phyloP scores from a whole-genome alignment of 352 stramenopile genomes.

The Pythium phragmitis region DNA sequence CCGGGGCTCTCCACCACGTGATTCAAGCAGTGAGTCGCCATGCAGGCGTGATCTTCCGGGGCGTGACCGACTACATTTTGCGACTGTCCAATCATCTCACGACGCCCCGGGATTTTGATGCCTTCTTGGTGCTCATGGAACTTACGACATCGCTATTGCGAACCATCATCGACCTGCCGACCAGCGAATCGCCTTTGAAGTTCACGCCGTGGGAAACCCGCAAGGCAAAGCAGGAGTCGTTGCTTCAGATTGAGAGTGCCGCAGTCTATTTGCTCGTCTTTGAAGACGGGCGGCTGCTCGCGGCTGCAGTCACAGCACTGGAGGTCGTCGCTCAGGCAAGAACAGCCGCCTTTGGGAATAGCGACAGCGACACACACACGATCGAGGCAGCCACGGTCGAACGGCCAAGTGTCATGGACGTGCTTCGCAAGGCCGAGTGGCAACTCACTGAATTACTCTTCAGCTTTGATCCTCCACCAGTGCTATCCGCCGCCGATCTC shows the following conservation, averaged over 20 bases:
- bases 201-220: slow-evolving; percentile 34
- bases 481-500: slow-evolving; percentile 22
- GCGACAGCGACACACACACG: neutral
- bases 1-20: slow-evolving; percentile 38
- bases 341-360: neutral
- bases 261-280: slow-evolving; percentile 58
- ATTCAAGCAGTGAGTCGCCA: slow-evolving; percentile 20
- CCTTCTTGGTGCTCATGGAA: slow-evolving; percentile 35
- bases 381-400: slow-evolving; percentile 12
- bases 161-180: neutral
- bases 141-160: slow-evolving; percentile 37
- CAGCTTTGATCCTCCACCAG: slow-evolving; percentile 14
- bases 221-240: slow-evolving; percentile 39
- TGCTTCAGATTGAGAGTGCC: slow-evolving; percentile 65
- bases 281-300: slow-evolving; percentile 34
- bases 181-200: neutral
- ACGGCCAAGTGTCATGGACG: slow-evolving; percentile 25
- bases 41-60: slow-evolving; percentile 42
- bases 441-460: slow-evolving; percentile 24
- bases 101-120: slow-evolving; percentile 30
- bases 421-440: slow-evolving; percentile 24
- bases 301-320: slow-evolving; percentile 34
- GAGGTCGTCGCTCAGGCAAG: slow-evolving; percentile 29
- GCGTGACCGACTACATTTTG: slow-evolving; percentile 63
- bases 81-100: slow-evolving; percentile 41